phyloP scores from a whole-genome alignment of 1,284 basidiomycete genomes.

The Cryptococcus sp. region DNA sequence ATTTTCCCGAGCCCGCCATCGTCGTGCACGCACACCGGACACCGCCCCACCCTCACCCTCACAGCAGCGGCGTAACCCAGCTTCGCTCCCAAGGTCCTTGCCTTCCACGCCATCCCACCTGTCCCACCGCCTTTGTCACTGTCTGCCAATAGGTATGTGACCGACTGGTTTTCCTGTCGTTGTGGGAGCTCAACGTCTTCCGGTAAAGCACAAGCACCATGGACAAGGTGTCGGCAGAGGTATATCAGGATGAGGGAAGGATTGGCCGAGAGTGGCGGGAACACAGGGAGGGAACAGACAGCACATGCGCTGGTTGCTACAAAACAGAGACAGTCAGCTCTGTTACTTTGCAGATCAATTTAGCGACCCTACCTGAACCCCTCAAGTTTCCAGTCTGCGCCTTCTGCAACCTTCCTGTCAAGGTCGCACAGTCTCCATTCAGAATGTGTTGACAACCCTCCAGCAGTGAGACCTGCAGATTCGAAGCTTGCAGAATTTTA shows the following conservation, averaged over 20 bases:
- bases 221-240: slow-evolving; percentile 80
- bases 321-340: neutral
- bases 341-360: too few relatives aligned
- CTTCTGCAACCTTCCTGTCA: slow-evolving; percentile 66
- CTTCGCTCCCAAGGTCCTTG: slow-evolving; percentile 39
- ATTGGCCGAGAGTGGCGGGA: slow-evolving; percentile 53
- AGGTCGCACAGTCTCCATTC: slow-evolving; percentile 70
- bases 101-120: slow-evolving; percentile 59
- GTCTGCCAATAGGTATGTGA: slow-evolving; percentile 58
- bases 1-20: slow-evolving; percentile 7
- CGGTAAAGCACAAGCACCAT: slow-evolving; percentile 60
- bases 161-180: slow-evolving; percentile 44
- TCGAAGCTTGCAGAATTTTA: slow-evolving; percentile 95
- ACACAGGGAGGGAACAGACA: slow-evolving; percentile 62
- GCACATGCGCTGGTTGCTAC: slow-evolving; percentile 63
- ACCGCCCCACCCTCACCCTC: slow-evolving; percentile 63
- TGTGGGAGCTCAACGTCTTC: slow-evolving; percentile 42
- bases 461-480: slow-evolving; percentile 72
- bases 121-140: slow-evolving; percentile 59
- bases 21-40: slow-evolving; percentile 63
- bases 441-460: slow-evolving; percentile 87
- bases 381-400: slow-evolving; percentile 76
- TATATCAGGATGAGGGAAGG: slow-evolving; percentile 60
- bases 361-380: slow-evolving; percentile 58
- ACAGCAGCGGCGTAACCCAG: slow-evolving; percentile 63